These are phyloP conservation scores for Mycocentrospora acerina DNA, from an alignment of 2,329 filamentous ascomycete genomes.

Conservation along the genomic window DNA sequence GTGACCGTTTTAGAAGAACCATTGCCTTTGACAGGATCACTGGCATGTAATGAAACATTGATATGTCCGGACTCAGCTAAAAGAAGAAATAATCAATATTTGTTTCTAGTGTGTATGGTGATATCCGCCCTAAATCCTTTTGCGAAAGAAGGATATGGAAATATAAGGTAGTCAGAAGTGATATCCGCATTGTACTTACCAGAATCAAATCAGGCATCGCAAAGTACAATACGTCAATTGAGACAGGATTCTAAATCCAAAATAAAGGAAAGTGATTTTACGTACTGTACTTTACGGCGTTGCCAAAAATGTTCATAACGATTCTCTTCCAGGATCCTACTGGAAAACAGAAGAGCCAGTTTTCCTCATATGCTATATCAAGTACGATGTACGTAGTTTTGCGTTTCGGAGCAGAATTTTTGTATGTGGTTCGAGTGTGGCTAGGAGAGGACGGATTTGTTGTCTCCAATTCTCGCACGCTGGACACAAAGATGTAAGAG, in stretches of 20 bases:
- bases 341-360: constrained; percentile 49
- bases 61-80: constrained; percentile 25
- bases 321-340: constrained; percentile 38
- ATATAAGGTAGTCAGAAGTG: too few species aligned
- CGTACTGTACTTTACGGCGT: constrained; percentile 40
- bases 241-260: too few species aligned
- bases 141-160: too few species aligned
- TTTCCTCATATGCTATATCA: constrained; percentile 22
- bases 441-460: constrained; percentile 6
- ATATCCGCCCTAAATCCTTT: too few species aligned
- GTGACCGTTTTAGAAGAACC: constrained; percentile 15
- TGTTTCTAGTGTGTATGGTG: too few species aligned
- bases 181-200: too few species aligned
- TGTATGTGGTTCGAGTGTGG: background rate
- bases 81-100: too few species aligned
- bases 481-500: constrained; percentile 20
- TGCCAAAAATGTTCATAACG: constrained; percentile 41
- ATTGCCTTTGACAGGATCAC: constrained; percentile 1
- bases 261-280: too few species aligned
- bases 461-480: constrained; percentile 6
- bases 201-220: too few species aligned
- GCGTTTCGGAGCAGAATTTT: constrained; percentile 6
- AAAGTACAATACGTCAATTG: too few species aligned
- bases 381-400: constrained; percentile 30
- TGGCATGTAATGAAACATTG: constrained; percentile 25